Evolutionary conservation across 176 grass and related monocot genomes (phyloP).

Genomic region (Avena eriantha): DNA sequence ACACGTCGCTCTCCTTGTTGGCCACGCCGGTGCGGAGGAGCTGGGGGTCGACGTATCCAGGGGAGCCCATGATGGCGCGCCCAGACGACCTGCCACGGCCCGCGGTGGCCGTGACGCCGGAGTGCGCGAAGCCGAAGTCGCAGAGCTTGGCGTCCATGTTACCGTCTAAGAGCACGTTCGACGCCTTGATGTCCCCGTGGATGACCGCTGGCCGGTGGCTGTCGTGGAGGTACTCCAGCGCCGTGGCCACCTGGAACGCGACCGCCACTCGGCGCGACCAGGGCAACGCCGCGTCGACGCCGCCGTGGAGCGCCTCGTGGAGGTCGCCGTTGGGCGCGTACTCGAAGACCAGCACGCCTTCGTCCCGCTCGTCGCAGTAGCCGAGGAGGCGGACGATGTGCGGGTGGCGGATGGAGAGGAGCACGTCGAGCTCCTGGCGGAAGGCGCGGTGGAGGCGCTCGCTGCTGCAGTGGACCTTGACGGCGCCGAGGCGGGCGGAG

Average conservation of each 20-base stretch:
- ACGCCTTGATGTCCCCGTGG: conserved; percentile 90
- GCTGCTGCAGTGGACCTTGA: conserved; percentile 79
- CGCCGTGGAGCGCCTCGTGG: conserved; percentile 61
- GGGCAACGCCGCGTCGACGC: background rate
- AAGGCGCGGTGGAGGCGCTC: conserved; percentile 75
- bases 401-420: conserved; percentile 72
- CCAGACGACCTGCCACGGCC: conserved; percentile 42
- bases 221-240: conserved; percentile 91
- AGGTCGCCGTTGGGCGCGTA: conserved; percentile 81
- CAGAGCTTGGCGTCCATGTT: conserved; percentile 76
- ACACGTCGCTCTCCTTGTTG: conserved; percentile 84
- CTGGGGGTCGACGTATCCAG: conserved; percentile 83
- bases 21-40: conserved; percentile 74
- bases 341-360: conserved; percentile 73
- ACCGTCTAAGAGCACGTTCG: conserved; percentile 79
- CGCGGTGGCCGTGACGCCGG: conserved; percentile 52
- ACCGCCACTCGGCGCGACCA: conserved; percentile 73
- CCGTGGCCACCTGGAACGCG: conserved; percentile 68
- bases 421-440: conserved; percentile 75
- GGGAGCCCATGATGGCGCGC: conserved; percentile 68
- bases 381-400: conserved; percentile 74
- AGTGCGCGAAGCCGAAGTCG: conserved; percentile 80
- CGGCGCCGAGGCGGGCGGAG: conserved; percentile 53
- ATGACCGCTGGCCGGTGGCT: conserved; percentile 49
- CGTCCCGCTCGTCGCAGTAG: conserved; percentile 73